phyloP scores from a whole-genome alignment of 768 basidiomycete species.

The Psilocybe subaeruginosa region DNA sequence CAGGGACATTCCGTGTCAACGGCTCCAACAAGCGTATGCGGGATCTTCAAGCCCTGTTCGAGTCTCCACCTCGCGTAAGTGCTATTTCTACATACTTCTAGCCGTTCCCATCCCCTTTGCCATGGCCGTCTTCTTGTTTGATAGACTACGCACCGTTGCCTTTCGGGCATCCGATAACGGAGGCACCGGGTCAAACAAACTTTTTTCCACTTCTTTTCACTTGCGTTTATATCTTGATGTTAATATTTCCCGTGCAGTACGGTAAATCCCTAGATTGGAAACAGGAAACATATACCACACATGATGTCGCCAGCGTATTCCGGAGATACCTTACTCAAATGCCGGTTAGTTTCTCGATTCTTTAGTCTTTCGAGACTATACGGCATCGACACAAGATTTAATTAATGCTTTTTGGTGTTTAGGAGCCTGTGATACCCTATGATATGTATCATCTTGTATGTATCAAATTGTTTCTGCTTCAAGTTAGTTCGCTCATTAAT shows the following conservation, averaged over 20 bases:
- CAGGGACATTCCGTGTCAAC: constrained; percentile 93
- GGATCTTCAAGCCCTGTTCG: constrained; percentile 90
- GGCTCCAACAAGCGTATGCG: constrained; percentile 97
- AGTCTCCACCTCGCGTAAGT: constrained; percentile 81
- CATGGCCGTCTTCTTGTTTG: background rate
- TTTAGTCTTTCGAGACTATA: background rate
- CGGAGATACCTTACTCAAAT: constrained; percentile 94
- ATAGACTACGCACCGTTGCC: constrained; percentile 4
- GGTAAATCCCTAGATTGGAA: constrained; percentile 95
- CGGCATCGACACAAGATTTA: background rate
- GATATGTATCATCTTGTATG: constrained; percentile 87
- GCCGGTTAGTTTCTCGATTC: constrained; percentile 66
- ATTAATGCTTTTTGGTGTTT: background rate
- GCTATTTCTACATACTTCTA: background rate
- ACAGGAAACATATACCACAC: constrained; percentile 82
- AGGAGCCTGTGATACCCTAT: constrained; percentile 96
- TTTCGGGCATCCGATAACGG: constrained; percentile 2
- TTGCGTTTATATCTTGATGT: background rate
- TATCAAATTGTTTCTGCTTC: constrained; percentile 21
- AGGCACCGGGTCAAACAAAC: background rate
- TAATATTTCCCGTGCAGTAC: constrained; percentile 56
- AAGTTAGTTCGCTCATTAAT: constrained; percentile 5
- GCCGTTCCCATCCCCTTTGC: background rate
- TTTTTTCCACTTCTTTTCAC: background rate
- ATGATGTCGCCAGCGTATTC: constrained; percentile 97